A percentile compares a stretch with the other conserved stretches of the same genome.
Evolutionary conservation across 1,139 yeast species (phyloP).

Genomic region (Yamadazyma mexicana): DNA sequence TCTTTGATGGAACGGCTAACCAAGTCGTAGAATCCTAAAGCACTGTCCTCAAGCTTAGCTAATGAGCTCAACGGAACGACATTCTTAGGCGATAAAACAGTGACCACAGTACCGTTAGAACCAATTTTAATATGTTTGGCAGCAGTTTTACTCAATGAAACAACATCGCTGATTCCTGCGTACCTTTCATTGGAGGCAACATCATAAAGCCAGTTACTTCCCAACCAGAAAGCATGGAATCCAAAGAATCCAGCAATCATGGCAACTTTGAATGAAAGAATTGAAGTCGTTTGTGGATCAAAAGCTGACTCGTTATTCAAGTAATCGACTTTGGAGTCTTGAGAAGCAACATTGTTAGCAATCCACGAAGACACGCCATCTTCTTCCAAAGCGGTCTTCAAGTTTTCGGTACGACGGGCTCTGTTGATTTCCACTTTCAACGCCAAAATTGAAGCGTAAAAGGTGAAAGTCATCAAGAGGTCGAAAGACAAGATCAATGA

Average conservation of each 20-base stretch:
- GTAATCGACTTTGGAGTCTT: conserved; percentile 55
- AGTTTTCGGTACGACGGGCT: conserved; percentile 80
- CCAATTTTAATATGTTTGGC: conserved; percentile 46
- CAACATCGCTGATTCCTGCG: conserved; percentile 3
- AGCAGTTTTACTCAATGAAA: conserved; percentile 36
- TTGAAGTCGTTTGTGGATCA: conserved; percentile 32
- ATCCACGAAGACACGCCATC: conserved; percentile 83
- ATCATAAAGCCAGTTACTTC: conserved; percentile 70
- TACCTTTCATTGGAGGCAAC: conserved; percentile 20
- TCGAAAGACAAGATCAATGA: conserved; percentile 76
- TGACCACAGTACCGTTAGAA: conserved; percentile 56
- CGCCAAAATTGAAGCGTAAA: conserved; percentile 82
- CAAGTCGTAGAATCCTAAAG: conserved; percentile 52
- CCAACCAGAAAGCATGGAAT: conserved; percentile 74
- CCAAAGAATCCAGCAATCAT: conserved; percentile 69
- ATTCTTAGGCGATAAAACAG: conserved; percentile 64
- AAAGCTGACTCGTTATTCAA: conserved; percentile 30
- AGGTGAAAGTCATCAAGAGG: conserved; percentile 73
- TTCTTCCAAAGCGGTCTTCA: conserved; percentile 85
- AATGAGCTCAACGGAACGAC: conserved; percentile 69
- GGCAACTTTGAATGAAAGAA: conserved; percentile 63
- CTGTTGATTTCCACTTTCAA: conserved; percentile 87
- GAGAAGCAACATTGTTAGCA: conserved; percentile 57
- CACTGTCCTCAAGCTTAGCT: conserved; percentile 65
- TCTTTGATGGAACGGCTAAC: conserved; percentile 79